Conservation (phyloP, 2,329 filamentous ascomycete genomes). For the Botrytis hyacinthi region DNA sequence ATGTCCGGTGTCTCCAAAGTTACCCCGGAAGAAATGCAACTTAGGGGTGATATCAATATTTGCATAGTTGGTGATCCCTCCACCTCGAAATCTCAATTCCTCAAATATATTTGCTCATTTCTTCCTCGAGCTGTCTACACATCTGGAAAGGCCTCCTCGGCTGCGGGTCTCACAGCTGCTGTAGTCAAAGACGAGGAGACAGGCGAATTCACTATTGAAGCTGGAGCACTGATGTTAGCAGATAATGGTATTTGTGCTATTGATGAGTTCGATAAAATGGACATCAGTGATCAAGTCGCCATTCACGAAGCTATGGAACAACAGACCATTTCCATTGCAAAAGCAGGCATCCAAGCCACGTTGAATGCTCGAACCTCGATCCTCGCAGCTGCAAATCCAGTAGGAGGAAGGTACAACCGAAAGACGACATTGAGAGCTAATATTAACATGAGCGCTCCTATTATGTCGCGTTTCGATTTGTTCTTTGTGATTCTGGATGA, state of each 20-base stretch:
- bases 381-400: slow-evolving; percentile 91
- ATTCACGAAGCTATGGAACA: slow-evolving; percentile 99
- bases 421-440: slow-evolving; percentile 91
- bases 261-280: slow-evolving; percentile 99
- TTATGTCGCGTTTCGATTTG: slow-evolving; percentile 98
- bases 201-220: slow-evolving; percentile 97
- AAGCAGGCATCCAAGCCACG: slow-evolving; percentile 96
- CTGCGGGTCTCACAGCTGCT: slow-evolving; percentile 93
- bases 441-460: slow-evolving; percentile 97
- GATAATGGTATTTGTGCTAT: slow-evolving; percentile 97
- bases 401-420: slow-evolving; percentile 94
- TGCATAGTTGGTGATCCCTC: slow-evolving; percentile 97
- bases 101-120: slow-evolving; percentile 97
- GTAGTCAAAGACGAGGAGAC: slow-evolving; percentile 98
- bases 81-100: slow-evolving; percentile 95
- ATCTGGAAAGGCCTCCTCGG: slow-evolving; percentile 94
- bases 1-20: slow-evolving; percentile 94
- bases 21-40: slow-evolving; percentile 89
- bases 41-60: slow-evolving; percentile 97
- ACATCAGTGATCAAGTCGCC: slow-evolving; percentile 92
- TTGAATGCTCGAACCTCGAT: slow-evolving; percentile 95
- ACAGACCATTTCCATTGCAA: slow-evolving; percentile 98
- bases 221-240: slow-evolving; percentile 94
- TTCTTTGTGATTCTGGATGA: slow-evolving; percentile 98
- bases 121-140: slow-evolving; percentile 97